Evolutionary conservation across 1,139 yeast species (phyloP).

Genomic region (Protomyces inouyei): DNA sequence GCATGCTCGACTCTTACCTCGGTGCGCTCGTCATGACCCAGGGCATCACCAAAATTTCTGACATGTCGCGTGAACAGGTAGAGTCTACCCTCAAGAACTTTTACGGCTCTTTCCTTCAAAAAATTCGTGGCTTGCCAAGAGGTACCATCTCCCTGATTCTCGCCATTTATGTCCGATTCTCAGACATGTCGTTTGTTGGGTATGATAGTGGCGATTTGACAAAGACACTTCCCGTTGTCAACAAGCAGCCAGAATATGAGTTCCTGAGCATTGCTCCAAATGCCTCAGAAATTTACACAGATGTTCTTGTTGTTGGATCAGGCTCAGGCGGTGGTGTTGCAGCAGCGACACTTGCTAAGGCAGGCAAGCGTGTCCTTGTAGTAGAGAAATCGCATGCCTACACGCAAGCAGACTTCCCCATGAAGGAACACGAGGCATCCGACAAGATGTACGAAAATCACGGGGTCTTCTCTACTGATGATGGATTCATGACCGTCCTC

Average conservation of each 20-base stretch:
- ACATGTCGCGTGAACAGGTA: conserved; percentile 8
- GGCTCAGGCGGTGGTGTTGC: conserved; percentile 59
- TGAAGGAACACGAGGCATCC: conserved; percentile 45
- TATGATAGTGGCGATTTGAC: conserved; percentile 7
- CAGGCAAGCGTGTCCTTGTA: conserved; percentile 48
- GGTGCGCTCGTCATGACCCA: conserved; percentile 21
- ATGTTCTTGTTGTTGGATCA: conserved; percentile 53
- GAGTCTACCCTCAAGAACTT: conserved; percentile 9
- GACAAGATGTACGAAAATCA: conserved; percentile 44
- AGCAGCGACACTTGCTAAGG: conserved; percentile 49
- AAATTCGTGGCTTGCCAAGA: conserved; percentile 17
- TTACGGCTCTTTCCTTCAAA: conserved; percentile 7
- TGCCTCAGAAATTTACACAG: conserved; percentile 32
- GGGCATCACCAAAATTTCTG: conserved; percentile 10
- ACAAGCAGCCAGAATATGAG: conserved; percentile 16
- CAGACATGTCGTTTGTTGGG: conserved; percentile 10
- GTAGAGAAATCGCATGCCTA: conserved; percentile 53
- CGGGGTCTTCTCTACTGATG: conserved; percentile 43
- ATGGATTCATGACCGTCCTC: conserved; percentile 43
- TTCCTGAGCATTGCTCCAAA: conserved; percentile 17
- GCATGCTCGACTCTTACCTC: conserved; percentile 4
- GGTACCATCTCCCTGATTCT: conserved; percentile 5
- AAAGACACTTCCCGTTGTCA: neutral
- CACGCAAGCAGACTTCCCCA: conserved; percentile 42
- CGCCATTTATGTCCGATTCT: conserved; percentile 1